Evolutionary conservation across 257 asterid genomes (phyloP).

Genomic region (Penstemon eatonii): DNA sequence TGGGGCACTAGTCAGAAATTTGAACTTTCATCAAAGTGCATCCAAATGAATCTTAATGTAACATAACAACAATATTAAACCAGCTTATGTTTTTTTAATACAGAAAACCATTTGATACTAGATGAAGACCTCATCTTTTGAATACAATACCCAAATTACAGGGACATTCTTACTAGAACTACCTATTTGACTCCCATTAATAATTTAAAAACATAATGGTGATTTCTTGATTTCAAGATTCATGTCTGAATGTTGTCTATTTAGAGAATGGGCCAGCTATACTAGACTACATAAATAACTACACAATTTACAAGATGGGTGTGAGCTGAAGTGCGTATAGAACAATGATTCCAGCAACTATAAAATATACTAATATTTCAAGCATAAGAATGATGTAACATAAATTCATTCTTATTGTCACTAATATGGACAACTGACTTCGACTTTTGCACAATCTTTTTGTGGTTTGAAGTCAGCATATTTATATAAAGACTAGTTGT

Average conservation of each 20-base stretch:
- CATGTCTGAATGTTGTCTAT: not conserved
- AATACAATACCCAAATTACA: not conserved
- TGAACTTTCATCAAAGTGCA: not conserved
- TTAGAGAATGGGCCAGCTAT: not conserved
- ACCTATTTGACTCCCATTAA: not conserved
- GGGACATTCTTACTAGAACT: not conserved
- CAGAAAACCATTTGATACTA: not conserved
- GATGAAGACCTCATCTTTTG: not conserved
- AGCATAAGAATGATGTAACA: too few species aligned
- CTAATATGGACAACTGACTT: too few species aligned
- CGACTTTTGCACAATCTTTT: too few species aligned
- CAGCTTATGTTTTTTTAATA: not conserved
- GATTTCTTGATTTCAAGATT: not conserved
- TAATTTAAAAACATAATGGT: not conserved
- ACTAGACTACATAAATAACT: not conserved
- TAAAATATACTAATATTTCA: too few species aligned
- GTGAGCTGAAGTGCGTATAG: not conserved
- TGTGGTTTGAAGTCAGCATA: too few species aligned
- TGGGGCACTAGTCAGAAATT: slow-evolving; percentile 5
- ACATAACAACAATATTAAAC: not conserved
- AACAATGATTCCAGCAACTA: too few species aligned
- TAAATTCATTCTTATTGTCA: too few species aligned
- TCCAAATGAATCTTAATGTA: not conserved
- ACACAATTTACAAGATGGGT: not conserved
- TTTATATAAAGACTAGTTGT: too few species aligned